Evolutionary conservation across 306 rosid genomes (phyloP).

Genomic region (Malus asiatica): DNA sequence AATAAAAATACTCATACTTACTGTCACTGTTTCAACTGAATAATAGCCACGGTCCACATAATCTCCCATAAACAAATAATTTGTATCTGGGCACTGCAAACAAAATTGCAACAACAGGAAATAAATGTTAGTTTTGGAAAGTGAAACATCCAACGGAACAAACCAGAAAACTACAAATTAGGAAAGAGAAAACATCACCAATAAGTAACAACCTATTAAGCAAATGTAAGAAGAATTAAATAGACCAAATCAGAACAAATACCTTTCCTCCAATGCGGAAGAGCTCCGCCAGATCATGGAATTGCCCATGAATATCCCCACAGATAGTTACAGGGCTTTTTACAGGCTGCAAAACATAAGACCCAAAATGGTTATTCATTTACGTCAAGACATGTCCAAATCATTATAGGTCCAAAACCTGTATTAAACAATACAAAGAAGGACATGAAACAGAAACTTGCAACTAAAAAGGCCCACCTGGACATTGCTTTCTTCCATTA

Average conservation of each 20-base stretch:
- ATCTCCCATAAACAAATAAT: conserved; percentile 96
- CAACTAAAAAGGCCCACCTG: conserved; percentile 39
- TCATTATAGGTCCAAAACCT: neutral
- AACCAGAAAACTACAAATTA: neutral
- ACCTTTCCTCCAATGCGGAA: conserved; percentile 98
- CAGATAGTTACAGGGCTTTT: conserved; percentile 93
- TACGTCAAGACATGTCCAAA: conserved; percentile 11
- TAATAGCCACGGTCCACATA: conserved; percentile 98
- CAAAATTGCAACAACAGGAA: conserved; percentile 23
- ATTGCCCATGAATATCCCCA: conserved; percentile 97
- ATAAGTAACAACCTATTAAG: neutral
- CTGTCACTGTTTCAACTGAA: conserved; percentile 93
- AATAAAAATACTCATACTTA: conserved; percentile 27
- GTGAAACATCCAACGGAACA: neutral
- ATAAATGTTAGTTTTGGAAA: conserved; percentile 3
- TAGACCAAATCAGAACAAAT: conserved; percentile 16
- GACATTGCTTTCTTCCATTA: conserved; percentile 98
- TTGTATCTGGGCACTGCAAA: conserved; percentile 96
- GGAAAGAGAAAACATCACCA: neutral
- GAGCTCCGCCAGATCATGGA: conserved; percentile 98
- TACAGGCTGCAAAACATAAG: conserved; percentile 66
- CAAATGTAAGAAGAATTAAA: conserved; percentile 6
- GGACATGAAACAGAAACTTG: neutral
- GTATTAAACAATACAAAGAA: neutral
- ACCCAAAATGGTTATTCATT: conserved; percentile 10